Base-by-base conservation (phyloP, 495 filamentous ascomycete genomes). In the Astrothelium subdiscretum region DNA sequence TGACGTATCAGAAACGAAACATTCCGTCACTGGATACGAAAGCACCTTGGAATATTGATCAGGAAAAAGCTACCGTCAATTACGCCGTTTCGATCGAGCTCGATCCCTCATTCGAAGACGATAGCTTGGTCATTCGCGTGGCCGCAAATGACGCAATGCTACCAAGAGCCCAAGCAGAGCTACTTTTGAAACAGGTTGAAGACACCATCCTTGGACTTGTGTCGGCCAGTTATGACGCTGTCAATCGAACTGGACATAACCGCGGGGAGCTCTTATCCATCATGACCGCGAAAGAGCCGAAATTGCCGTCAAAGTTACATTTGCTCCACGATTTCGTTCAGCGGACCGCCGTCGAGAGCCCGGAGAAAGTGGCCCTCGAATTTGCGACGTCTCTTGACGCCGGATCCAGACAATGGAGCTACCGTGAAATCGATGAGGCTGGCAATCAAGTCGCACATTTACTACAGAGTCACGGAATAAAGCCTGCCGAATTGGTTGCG, bases 41-140 rank as follows among this genome's bases (percentile, higher is more conserved):
- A 2, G 51, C 62, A 11, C 54, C 65, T 0, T 86, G 82, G 82
- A 69, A 78, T 31, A 60, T 81, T 10, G 62, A 79, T 18, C 73
- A 79, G 57, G 85, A 85, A 62, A 74, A 78, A 61, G 81, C 82
- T 58, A 78, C 73, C 15, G 79, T 82, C 42, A 82, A 86, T 70
- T 91, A 88, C 69, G 72, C 83, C 1, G 70, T 91, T 3, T 91
- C 90, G 0, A 70, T 95, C 4, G 90, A 95, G 71, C 69, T 91
- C 18, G 81, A 90, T 58, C 82, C 84, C 4, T 54, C 6, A 2
- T 65, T 69, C 2, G 44, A 59, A 2, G 70, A 68, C 0, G 74
- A 75, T 11, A 59, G 74, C 1, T 70, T 92, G 8, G 68, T 75
- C 11, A 72, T 89, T 8, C 80, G 81, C 24, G 66, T 90, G 32